phyloP scores from a whole-genome alignment of 2,329 filamentous ascomycete genomes.

The Alternaria alternata region DNA sequence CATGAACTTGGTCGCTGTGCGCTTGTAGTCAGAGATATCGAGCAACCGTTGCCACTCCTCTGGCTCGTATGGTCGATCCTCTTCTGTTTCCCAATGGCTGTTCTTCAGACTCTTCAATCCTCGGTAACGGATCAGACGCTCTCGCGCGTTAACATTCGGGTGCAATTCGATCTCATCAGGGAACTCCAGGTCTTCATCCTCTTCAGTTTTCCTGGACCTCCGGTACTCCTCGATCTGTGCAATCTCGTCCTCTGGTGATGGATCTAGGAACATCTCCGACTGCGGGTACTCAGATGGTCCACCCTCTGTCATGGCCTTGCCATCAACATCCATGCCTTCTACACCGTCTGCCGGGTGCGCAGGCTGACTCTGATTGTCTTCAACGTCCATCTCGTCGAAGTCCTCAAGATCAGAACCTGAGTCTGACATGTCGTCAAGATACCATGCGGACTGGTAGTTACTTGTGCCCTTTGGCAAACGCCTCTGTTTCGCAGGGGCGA shows the following conservation, averaged over 20 bases:
- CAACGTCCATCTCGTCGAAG: constrained; percentile 65
- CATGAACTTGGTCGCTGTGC: constrained; percentile 76
- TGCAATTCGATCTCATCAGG: constrained; percentile 96
- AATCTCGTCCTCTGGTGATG: constrained; percentile 81
- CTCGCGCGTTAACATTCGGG: constrained; percentile 83
- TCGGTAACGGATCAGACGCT: constrained; percentile 85
- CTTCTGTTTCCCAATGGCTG: constrained; percentile 86
- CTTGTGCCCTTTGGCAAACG: constrained; percentile 90
- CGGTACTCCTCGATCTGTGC: constrained; percentile 84
- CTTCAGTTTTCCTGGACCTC: constrained; percentile 78
- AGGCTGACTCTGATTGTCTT: constrained; percentile 62
- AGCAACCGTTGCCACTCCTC: constrained; percentile 88
- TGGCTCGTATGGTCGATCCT: constrained; percentile 86
- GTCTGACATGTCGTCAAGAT: constrained; percentile 80
- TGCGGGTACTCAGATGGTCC: constrained; percentile 90
- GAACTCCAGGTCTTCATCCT: constrained; percentile 90
- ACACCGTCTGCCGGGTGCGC: constrained; percentile 81
- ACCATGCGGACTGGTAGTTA: constrained; percentile 94
- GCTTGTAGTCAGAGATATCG: constrained; percentile 88
- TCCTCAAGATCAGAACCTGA: constrained; percentile 81
- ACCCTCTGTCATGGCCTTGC: constrained; percentile 72
- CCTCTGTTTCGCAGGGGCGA: constrained; percentile 69
- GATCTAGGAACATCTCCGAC: constrained; percentile 88
- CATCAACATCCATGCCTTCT: constrained; percentile 66
- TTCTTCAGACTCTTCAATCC: constrained; percentile 91